Conservation (phyloP, 352 stramenopile species). For the Phytophthora parvispora region DNA sequence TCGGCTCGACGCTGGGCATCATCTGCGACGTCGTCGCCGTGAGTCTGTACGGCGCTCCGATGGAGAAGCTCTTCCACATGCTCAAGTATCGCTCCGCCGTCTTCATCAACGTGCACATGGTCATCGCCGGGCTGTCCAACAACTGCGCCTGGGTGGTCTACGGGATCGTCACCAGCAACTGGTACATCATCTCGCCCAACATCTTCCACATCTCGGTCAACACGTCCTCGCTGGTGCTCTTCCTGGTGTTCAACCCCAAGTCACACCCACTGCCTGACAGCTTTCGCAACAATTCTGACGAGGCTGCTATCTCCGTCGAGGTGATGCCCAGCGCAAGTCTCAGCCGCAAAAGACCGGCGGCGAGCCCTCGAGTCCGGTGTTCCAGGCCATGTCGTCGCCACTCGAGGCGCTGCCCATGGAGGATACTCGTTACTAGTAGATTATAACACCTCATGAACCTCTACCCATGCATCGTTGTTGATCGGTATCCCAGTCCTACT, state of each 20-base stretch:
- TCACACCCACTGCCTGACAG: conserved; percentile 12
- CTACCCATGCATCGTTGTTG: too few relatives aligned
- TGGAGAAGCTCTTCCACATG: conserved; percentile 54
- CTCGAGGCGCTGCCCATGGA: conserved; percentile 5
- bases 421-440: not conserved
- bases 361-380: not conserved
- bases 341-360: not conserved
- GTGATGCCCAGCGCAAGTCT: conserved; percentile 1
- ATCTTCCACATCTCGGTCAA: conserved; percentile 22
- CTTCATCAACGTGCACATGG: conserved; percentile 54
- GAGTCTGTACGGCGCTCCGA: conserved; percentile 45
- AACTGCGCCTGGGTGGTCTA: conserved; percentile 55
- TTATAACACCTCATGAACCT: too few relatives aligned
- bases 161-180: conserved; percentile 31
- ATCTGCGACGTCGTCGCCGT: conserved; percentile 41
- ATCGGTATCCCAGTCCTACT: not conserved
- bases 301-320: conserved; percentile 6
- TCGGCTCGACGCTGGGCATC: conserved; percentile 35
- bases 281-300: not conserved
- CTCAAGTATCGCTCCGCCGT: conserved; percentile 42
- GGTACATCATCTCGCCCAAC: conserved; percentile 35
- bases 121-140: conserved; percentile 44
- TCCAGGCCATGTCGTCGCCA: conserved; percentile 3
- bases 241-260: conserved; percentile 31
- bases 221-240: conserved; percentile 29